Evolutionary conservation across 2,329 filamentous ascomycete genomes (phyloP).

Genomic region (Neonectria neomacrospora): DNA sequence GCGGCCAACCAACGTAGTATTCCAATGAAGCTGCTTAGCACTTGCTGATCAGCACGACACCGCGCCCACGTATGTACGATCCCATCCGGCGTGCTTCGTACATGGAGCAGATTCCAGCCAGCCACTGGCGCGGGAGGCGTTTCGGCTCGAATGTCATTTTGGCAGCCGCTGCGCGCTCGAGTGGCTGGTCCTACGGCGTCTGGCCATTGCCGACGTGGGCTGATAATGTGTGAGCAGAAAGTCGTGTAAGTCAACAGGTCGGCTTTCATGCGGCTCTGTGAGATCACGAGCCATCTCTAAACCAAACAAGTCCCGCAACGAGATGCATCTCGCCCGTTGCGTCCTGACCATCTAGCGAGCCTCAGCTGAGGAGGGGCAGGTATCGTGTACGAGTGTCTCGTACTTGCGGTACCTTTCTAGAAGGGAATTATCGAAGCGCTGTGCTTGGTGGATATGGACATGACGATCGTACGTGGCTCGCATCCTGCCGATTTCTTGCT

Average conservation of each 20-base stretch:
- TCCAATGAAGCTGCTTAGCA: conserved; percentile 17
- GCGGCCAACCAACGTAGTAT: not conserved
- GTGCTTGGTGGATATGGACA: conserved; percentile 32
- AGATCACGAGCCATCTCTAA: conserved; percentile 24
- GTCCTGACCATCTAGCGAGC: conserved; percentile 1
- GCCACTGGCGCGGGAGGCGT: conserved; percentile 30
- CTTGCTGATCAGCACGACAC: conserved; percentile 10
- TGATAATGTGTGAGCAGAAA: conserved; percentile 26
- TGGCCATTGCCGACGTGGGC: conserved; percentile 25
- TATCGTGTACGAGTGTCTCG: conserved; percentile 19
- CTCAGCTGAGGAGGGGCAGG: conserved; percentile 14
- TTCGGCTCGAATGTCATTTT: conserved; percentile 31
- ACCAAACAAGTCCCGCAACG: conserved; percentile 12
- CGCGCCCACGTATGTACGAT: conserved; percentile 21
- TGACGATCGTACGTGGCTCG: conserved; percentile 26
- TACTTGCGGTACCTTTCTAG: conserved; percentile 24
- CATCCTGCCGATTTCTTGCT: conserved; percentile 4
- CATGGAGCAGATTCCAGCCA: conserved; percentile 22
- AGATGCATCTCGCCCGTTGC: conserved; percentile 21
- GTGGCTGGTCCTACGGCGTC: conserved; percentile 21
- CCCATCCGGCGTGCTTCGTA: conserved; percentile 10
- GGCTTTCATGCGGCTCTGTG: conserved; percentile 11
- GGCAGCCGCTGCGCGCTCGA: conserved; percentile 13
- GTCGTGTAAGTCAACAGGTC: conserved; percentile 24
- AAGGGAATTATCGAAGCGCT: conserved; percentile 10